Conservation (phyloP, 108 stramenopile genomes). For the Cyclotella choctawhatcheeana region DNA sequence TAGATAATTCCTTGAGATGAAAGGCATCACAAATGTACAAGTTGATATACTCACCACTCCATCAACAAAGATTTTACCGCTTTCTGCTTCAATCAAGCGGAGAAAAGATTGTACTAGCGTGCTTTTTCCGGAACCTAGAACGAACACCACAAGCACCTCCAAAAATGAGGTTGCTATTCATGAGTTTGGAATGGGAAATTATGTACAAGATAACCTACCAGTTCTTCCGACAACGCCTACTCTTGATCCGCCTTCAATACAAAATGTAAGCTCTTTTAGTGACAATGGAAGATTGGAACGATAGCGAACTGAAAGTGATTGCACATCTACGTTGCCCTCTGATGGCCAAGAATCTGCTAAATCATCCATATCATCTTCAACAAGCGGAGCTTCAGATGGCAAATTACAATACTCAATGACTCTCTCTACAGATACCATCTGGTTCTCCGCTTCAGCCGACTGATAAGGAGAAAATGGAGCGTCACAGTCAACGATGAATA, state of each 20-base stretch:
- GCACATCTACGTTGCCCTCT: constrained; percentile 64
- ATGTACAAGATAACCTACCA: constrained; percentile 13
- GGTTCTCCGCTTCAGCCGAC: constrained; percentile 88
- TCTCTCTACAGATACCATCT: constrained; percentile 91
- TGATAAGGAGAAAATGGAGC: neutral
- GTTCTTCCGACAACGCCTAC: constrained; percentile 82
- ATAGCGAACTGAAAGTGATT: constrained; percentile 75
- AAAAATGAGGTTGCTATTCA: neutral
- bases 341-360: constrained; percentile 67
- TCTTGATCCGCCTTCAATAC: constrained; percentile 67
- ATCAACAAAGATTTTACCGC: constrained; percentile 83
- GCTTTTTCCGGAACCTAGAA: constrained; percentile 54
- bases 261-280: constrained; percentile 68
- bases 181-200: neutral
- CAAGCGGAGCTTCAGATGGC: constrained; percentile 69
- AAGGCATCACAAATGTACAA: neutral
- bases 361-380: constrained; percentile 57
- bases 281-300: constrained; percentile 71
- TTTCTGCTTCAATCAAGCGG: constrained; percentile 81
- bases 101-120: constrained; percentile 78
- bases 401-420: constrained; percentile 70
- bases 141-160: neutral
- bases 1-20: neutral
- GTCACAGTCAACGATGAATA: neutral
- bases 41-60: constrained; percentile 49